These are phyloP conservation scores for Neofusicoccum kwambonambiense DNA, from an alignment of 2,329 filamentous ascomycete genomes.

Conservation along the genomic window DNA sequence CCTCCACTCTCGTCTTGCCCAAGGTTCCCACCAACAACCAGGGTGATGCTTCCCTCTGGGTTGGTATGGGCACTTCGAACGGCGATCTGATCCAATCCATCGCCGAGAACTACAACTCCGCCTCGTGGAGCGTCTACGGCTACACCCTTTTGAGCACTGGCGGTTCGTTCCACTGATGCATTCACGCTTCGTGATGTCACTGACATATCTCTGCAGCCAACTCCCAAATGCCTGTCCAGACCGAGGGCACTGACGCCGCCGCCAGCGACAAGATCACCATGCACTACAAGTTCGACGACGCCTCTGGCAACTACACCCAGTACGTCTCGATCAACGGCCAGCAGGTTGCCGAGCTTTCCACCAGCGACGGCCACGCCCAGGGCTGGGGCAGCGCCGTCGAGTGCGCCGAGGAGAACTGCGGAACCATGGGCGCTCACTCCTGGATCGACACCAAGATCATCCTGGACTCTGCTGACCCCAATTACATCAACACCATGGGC, in stretches of 20 bases:
- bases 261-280: conserved; percentile 40
- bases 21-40: conserved; percentile 35
- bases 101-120: conserved; percentile 24
- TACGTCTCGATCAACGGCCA: conserved; percentile 38
- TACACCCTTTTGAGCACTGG: conserved; percentile 43
- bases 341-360: conserved; percentile 46
- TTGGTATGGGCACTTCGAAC: conserved; percentile 52
- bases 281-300: conserved; percentile 45
- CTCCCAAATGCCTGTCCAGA: conserved; percentile 37
- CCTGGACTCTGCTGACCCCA: conserved; percentile 34
- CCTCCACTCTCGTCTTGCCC: conserved; percentile 46
- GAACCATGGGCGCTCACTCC: conserved; percentile 41
- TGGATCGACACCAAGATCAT: conserved; percentile 44
- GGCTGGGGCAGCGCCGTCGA: conserved; percentile 48
- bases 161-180: conserved; percentile 16
- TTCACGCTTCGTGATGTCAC: not conserved
- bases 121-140: conserved; percentile 45
- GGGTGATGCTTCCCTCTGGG: conserved; percentile 46
- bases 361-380: conserved; percentile 42
- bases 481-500: conserved; percentile 40
- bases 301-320: conserved; percentile 43
- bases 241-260: conserved; percentile 26
- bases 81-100: conserved; percentile 52
- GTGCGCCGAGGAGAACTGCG: conserved; percentile 41
- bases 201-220: conserved; percentile 21